A percentile compares a stretch with the other conserved stretches of the same genome.
Evolutionary conservation across 495 filamentous ascomycete genomes (phyloP).

Genomic region (Xylaria telfairii): DNA sequence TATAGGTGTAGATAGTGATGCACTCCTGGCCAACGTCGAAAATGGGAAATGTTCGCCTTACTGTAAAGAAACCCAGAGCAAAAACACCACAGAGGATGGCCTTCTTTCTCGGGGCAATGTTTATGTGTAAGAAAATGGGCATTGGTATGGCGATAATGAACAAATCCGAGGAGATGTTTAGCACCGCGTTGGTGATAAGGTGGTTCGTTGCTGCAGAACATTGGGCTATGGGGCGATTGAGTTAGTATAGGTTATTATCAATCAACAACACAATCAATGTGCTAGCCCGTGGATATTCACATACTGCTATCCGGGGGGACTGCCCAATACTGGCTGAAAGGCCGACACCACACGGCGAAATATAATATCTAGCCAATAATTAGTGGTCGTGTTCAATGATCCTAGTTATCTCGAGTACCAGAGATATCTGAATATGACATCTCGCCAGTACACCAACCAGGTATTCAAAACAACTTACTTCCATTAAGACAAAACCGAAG

Average conservation of each 20-base stretch:
- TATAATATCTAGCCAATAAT: constrained; percentile 52
- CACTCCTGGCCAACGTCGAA: not conserved
- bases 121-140: constrained; percentile 61
- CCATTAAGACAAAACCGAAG: constrained; percentile 63
- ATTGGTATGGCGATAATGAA: constrained; percentile 67
- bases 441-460: not conserved
- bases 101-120: constrained; percentile 58
- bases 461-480: constrained; percentile 29
- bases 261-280: constrained; percentile 36
- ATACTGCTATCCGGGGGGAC: constrained; percentile 49
- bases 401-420: not conserved
- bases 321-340: constrained; percentile 67
- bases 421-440: not conserved
- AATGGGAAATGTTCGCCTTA: constrained; percentile 27
- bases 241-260: constrained; percentile 37
- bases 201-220: constrained; percentile 54
- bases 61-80: constrained; percentile 64
- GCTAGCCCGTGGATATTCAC: not conserved
- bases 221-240: constrained; percentile 26
- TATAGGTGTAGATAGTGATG: not conserved
- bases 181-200: constrained; percentile 68
- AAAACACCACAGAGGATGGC: constrained; percentile 57
- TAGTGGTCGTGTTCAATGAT: not conserved
- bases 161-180: constrained; percentile 70
- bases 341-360: constrained; percentile 68